Conservation (phyloP, 495 filamentous ascomycete genomes). For the Trichoderma gamsii region DNA sequence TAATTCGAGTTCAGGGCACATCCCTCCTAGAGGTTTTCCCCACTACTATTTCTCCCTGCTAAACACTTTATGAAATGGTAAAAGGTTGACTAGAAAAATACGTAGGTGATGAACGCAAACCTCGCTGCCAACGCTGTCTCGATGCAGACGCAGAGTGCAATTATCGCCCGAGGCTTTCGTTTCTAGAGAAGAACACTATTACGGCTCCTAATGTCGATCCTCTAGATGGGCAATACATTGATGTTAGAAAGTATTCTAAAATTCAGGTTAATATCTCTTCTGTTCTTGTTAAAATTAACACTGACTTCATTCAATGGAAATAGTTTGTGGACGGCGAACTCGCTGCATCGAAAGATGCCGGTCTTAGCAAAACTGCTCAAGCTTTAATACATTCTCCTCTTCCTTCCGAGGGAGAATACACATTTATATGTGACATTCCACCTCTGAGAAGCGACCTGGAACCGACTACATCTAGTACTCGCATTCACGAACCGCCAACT, state of each 20-base stretch:
- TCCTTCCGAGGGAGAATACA: background rate
- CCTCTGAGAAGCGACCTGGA: background rate
- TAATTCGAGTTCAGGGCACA: too few relatives aligned
- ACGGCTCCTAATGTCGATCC: background rate
- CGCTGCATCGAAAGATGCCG: background rate
- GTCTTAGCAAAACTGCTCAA: background rate
- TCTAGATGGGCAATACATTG: too few relatives aligned
- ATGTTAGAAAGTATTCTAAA: background rate
- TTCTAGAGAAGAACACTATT: slow-evolving; percentile 16
- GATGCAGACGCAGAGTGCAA: slow-evolving; percentile 12
- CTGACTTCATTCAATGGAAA: background rate
- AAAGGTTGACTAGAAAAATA: background rate
- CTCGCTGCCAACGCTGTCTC: slow-evolving; percentile 16
- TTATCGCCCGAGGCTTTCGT: slow-evolving; percentile 13
- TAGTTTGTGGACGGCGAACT: background rate
- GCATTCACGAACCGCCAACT: background rate
- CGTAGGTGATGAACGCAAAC: slow-evolving; percentile 15
- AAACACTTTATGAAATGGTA: too few relatives aligned
- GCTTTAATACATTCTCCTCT: background rate
- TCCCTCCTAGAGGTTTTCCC: too few relatives aligned
- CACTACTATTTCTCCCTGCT: too few relatives aligned
- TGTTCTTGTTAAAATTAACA: background rate
- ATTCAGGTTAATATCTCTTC: background rate
- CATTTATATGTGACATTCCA: background rate
- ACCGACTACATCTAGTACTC: background rate